These are phyloP conservation scores for Centella asiatica DNA, from an alignment of 129 eudicot species.

Conservation along the genomic window DNA sequence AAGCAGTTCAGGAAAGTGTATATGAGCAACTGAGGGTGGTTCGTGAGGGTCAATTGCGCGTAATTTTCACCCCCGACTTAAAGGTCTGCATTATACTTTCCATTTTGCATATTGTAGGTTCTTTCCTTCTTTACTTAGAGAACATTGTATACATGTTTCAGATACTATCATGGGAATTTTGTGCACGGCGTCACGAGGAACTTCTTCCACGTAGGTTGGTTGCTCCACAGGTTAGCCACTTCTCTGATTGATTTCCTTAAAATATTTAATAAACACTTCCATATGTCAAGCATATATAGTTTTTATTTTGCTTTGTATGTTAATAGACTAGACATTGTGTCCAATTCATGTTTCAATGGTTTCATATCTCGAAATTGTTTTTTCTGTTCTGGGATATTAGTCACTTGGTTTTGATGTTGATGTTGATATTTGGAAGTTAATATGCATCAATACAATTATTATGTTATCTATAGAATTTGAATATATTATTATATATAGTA, in stretches of 20 bases:
- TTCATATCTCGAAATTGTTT: too few relatives aligned
- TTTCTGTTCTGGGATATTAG: too few relatives aligned
- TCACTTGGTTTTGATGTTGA: too few relatives aligned
- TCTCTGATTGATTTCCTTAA: background rate
- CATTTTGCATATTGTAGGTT: background rate
- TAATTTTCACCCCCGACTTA: constrained; percentile 77
- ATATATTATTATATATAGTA: too few relatives aligned
- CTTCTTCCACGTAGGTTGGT: constrained; percentile 95
- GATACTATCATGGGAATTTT: constrained; percentile 97
- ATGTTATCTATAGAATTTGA: too few relatives aligned
- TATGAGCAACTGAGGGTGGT: constrained; percentile 97
- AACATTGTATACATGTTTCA: constrained; percentile 12
- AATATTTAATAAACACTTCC: background rate
- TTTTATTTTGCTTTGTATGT: background rate
- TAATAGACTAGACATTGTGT: background rate
- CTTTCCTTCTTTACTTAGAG: background rate
- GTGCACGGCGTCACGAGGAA: constrained; percentile 94
- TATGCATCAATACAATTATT: too few relatives aligned
- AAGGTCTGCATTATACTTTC: constrained; percentile 41
- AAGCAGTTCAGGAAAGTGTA: constrained; percentile 95
- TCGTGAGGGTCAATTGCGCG: constrained; percentile 95
- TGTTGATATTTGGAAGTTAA: too few relatives aligned
- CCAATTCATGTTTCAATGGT: too few relatives aligned
- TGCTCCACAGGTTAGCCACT: constrained; percentile 71
- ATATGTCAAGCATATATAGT: background rate